Evolutionary conservation across 2,329 filamentous ascomycete species (phyloP), one percentile per base, ranked within the genome.

Genomic region (Fusarium mangiferae): DNA sequence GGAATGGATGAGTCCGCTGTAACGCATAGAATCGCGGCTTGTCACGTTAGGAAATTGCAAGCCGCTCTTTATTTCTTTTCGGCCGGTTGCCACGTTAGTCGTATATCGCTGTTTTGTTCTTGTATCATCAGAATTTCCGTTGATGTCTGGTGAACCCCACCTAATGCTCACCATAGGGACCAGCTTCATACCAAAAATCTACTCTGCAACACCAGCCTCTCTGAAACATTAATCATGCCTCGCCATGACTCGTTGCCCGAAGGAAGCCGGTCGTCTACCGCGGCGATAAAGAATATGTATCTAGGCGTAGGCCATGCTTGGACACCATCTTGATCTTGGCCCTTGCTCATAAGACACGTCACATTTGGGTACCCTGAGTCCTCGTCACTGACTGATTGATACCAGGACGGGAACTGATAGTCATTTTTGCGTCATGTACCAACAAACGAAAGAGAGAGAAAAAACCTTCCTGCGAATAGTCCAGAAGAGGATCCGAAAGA

Each of bases 261-360:
- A 68, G 56, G 30, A 56, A 46, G 28, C 44, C 33, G 46, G 35
- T 46, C 45, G 58, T 67, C 52, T 62, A 62, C 59, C 57, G 38
- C 46, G 42, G 61, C 45, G 52, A 62, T 56, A 41, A 48, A 59
- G 41, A 68, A 60, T 42, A 39, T 52, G 30, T 38, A 42, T 51
- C 18, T 52, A 52, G 49, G 13, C n/a, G 30, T 51, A 35, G 49
- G 18, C 30, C 49, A 52, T 44, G 28, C 30, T 68, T 61, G 56
- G 24, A 58, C 48, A 45, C 63, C 61, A 51, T 68, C 61, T 70
- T 65, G 39, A 63, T 68, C 60, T 49, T 52, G 46, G 61, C 63
- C 70, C 69, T 66, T 67, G 66, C 63, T 61, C 61, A 56, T 58
- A 62, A 66, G 75, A 73, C 75, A 75, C 72, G 71, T 76, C 75